phyloP scores from a whole-genome alignment of 257 asterid species.

The Avicennia marina region DNA sequence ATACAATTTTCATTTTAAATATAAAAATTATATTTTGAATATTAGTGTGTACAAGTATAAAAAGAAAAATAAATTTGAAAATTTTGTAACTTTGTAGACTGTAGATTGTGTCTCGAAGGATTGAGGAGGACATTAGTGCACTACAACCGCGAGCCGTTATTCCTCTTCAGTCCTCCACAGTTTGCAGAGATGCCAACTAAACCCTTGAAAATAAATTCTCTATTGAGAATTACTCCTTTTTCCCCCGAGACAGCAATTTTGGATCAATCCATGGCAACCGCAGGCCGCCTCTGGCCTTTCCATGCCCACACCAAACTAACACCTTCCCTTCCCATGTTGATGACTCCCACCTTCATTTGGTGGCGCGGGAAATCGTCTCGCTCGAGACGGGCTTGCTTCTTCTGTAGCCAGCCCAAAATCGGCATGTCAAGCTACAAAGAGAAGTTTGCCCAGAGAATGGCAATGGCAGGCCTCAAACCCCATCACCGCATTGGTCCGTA shows the following conservation, averaged over 20 bases:
- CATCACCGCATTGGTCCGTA: constrained; percentile 72
- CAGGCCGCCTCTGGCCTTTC: constrained; percentile 29
- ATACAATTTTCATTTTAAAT: no score
- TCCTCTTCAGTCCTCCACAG: no score
- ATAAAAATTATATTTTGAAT: no score
- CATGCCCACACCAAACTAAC: constrained; percentile 24
- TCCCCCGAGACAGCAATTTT: neutral
- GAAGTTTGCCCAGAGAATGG: constrained; percentile 64
- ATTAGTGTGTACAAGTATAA: no score
- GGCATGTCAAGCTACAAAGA: constrained; percentile 41
- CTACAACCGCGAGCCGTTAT: no score
- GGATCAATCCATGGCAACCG: constrained; percentile 31
- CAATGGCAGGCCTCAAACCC: constrained; percentile 76
- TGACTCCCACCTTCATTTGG: constrained; percentile 17
- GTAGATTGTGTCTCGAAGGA: no score
- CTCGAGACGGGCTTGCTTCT: constrained; percentile 31
- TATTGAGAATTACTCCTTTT: no score
- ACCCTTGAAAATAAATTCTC: no score
- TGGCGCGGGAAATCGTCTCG: constrained; percentile 16
- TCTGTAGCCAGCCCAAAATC: constrained; percentile 41
- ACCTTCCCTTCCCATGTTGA: constrained; percentile 12
- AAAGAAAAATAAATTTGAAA: no score
- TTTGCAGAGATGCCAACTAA: no score
- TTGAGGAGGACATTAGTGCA: no score
- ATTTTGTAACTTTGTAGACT: no score